Conservation (phyloP, 257 asterid genomes). For the Solanum commersonii region DNA sequence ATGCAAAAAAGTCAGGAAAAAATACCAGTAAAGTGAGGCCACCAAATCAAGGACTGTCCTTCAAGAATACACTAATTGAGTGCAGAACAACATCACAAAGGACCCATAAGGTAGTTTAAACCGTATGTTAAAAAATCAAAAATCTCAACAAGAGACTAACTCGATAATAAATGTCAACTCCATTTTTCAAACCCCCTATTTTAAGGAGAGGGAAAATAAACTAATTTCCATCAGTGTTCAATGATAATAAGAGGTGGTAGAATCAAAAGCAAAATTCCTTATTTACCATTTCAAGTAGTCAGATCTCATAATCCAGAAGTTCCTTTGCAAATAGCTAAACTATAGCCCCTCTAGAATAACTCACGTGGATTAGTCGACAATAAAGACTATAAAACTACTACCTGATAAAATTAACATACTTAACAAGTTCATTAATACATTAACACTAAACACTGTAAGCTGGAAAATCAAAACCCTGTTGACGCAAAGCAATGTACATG, state of each 20-base stretch:
- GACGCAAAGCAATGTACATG: not conserved
- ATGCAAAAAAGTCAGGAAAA: not conserved
- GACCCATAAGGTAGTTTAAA: not conserved
- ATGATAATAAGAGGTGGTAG: not conserved
- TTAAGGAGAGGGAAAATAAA: not conserved
- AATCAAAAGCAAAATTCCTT: not conserved
- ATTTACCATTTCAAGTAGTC: not conserved
- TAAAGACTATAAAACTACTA: not conserved
- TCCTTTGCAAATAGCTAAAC: not conserved
- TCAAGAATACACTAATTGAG: not conserved
- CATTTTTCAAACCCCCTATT: not conserved
- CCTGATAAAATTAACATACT: not conserved
- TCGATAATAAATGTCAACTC: not conserved
- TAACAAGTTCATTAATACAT: not conserved
- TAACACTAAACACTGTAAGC: not conserved
- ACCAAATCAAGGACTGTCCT: not conserved
- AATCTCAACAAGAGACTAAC: not conserved
- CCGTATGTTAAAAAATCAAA: not conserved
- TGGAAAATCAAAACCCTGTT: not conserved
- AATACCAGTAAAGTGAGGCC: not conserved
- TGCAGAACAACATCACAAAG: not conserved
- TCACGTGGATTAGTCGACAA: not conserved
- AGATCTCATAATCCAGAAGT: not conserved
- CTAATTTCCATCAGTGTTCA: not conserved
- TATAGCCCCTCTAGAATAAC: not conserved